These are phyloP conservation scores for Diaporthe vaccinii DNA, from an alignment of 2,329 filamentous ascomycete genomes.

Conservation along the genomic window DNA sequence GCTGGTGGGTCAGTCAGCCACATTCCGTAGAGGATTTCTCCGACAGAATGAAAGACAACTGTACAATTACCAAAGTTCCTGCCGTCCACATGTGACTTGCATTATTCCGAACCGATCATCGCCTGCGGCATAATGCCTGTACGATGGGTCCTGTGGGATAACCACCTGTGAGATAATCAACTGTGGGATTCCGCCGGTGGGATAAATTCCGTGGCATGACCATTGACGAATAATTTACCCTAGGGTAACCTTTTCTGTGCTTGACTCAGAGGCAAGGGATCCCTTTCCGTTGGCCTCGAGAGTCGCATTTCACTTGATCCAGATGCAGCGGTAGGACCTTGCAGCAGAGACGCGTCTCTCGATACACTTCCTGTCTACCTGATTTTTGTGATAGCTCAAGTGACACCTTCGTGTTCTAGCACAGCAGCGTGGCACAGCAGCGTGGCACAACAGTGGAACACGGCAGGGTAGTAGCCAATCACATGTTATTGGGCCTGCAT, in stretches of 20 bases:
- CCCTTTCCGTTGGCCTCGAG: neutral
- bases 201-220: neutral
- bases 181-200: neutral
- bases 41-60: neutral
- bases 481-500: conserved; percentile 6
- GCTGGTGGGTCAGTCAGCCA: neutral
- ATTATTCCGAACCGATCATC: neutral
- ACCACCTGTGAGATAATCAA: neutral
- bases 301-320: neutral
- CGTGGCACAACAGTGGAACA: conserved; percentile 13
- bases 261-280: too few species aligned
- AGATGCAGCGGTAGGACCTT: neutral
- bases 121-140: neutral
- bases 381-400: neutral
- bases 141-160: neutral
- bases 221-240: too few species aligned
- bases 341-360: neutral
- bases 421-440: neutral
- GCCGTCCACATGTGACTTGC: neutral
- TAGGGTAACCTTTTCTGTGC: neutral
- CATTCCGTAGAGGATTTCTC: neutral
- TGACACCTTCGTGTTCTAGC: neutral
- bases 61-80: neutral
- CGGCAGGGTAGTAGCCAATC: neutral
- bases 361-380: neutral